phyloP scores from a whole-genome alignment of 768 basidiomycete species.

The Terana coerulea region DNA sequence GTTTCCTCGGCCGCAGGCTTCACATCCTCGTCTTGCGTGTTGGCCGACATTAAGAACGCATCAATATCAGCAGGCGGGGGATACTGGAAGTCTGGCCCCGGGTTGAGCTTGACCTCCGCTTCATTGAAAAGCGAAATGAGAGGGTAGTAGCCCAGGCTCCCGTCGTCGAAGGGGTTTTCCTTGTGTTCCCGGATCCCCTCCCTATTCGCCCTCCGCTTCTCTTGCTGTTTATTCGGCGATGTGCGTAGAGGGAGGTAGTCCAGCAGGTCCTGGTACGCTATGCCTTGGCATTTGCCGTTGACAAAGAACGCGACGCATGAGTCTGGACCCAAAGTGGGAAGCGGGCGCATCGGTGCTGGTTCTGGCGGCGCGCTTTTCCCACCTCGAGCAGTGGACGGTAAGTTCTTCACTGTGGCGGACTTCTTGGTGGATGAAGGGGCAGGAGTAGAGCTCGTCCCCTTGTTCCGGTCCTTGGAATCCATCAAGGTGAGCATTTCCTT shows the following conservation, averaged over 20 bases:
- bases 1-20: constrained; percentile 25
- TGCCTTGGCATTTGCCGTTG: constrained; percentile 81
- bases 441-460: constrained; percentile 49
- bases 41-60: constrained; percentile 39
- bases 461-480: constrained; percentile 58
- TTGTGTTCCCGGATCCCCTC: constrained; percentile 66
- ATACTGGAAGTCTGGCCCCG: constrained; percentile 83
- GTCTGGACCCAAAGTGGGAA: constrained; percentile 60
- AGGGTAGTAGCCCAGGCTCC: constrained; percentile 92
- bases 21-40: constrained; percentile 26
- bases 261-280: constrained; percentile 85
- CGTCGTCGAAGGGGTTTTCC: constrained; percentile 91
- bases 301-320: constrained; percentile 88
- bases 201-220: constrained; percentile 58
- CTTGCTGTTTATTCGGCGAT: constrained; percentile 59
- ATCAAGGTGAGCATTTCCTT: constrained; percentile 93
- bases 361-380: constrained; percentile 32
- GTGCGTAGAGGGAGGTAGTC: constrained; percentile 83
- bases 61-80: constrained; percentile 81
- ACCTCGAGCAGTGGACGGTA: constrained; percentile 53
- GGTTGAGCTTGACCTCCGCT: constrained; percentile 79
- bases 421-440: constrained; percentile 61
- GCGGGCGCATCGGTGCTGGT: constrained; percentile 42
- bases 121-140: constrained; percentile 92
- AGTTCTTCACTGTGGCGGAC: constrained; percentile 60